Evolutionary conservation across 352 stramenopile species (phyloP), one percentile per base, ranked within the genome.

Genomic region (Globisporangium spinosum): DNA sequence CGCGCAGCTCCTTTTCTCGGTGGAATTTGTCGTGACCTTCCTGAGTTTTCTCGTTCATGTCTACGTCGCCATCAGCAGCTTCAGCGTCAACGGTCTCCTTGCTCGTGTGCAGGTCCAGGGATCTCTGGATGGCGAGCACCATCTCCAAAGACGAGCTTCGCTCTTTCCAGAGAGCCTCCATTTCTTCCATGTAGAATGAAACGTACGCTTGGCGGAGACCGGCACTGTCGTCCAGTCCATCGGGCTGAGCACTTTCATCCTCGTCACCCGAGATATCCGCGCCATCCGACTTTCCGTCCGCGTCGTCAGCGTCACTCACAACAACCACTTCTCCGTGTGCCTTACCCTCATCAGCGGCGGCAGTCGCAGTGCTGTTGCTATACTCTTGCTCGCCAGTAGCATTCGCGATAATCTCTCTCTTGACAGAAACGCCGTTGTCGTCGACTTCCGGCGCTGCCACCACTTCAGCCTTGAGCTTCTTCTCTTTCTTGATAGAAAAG

Each of bases 111-210:
- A 63, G 54, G 67, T 68, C 47, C 3, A 95, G 68, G 4, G 87
- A 87, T 47, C 87, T 80, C 60, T 90, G 75, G 47, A 94, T 89
- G 5, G 84, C 79, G 49, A 90, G 77, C 35, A 95, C 77, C 64
- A 90, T 87, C 66, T 95, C 87, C 3, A 92, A 64, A 5, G 85
- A 88, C 32, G 84, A 89, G 43, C 78, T 89, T 40, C 87, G 71
- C 69, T 95, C 87, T 68, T 91, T 91, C 87, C 87, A 95, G 58
- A 95, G 71, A 32, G 75, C 71, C 62, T 94, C 81, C 72, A 95
- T 88, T 66, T 95, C 87, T 12, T 87, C 76, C 71, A 87, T 89
- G 67, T 93, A 95, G 67, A 95, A 94, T 2, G 70, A 77, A 3
- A 88, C 77, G 64, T 95, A 95, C 7, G 83, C 77, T 61, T 88